A percentile compares a stretch with the other conserved stretches of the same genome.
Conservation (phyloP, 208 protist species). For the Strigomonas culicis region DNA sequence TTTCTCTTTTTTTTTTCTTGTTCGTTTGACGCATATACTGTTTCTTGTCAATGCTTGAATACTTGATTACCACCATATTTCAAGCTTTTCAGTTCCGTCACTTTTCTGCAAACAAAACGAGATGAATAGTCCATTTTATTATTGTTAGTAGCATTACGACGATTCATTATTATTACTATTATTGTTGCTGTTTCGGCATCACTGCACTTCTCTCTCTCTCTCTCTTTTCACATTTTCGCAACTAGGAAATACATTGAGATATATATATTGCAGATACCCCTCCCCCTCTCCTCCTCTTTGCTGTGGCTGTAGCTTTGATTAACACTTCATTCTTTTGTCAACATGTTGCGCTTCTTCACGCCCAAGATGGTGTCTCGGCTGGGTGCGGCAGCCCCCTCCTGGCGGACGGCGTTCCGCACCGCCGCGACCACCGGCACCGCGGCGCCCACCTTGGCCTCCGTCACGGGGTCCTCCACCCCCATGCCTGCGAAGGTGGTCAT, state of each 20-base stretch:
- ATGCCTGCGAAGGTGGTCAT: conserved; percentile 29
- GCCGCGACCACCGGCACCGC: neutral
- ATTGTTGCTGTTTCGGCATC: neutral
- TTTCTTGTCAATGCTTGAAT: neutral
- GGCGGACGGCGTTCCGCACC: neutral
- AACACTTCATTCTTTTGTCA: neutral
- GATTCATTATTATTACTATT: neutral
- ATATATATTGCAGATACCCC: neutral
- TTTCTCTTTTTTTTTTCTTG: neutral
- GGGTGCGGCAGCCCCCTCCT: neutral
- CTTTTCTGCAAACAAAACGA: neutral
- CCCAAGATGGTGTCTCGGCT: neutral
- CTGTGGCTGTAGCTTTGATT: neutral
- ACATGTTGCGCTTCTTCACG: neutral
- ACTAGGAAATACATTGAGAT: neutral
- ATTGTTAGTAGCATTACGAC: neutral
- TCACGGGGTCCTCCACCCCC: neutral
- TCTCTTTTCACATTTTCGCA: neutral
- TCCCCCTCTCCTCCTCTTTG: neutral
- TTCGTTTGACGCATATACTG: neutral
- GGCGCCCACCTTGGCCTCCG: neutral
- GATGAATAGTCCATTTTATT: neutral
- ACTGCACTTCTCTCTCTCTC: neutral
- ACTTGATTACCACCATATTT: neutral
- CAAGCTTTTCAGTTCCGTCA: neutral